Base-by-base conservation (phyloP, 179 eudicot species). In the Beta lomatogona region DNA sequence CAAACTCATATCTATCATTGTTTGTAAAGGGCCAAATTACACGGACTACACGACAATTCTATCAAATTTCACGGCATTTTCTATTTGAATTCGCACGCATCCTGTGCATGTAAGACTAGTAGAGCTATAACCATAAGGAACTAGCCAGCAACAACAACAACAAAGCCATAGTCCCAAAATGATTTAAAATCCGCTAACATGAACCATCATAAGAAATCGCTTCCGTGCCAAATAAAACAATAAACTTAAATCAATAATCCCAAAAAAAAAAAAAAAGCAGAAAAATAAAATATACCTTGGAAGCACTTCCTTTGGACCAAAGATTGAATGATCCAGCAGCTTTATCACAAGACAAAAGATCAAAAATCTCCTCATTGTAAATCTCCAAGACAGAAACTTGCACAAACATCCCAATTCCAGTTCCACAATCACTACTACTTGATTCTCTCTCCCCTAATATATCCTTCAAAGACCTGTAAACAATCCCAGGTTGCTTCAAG, bases 361-460 rank as follows among this genome's bases (percentile, higher is more conserved):
- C 98, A 84, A 94, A 96, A 60, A 96, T 92, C 86, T 94, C 98
- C 78, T 96, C 99, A 87, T 96, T 96, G 71, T 96, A 94, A 44
- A 94, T 93, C 85, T 96, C 99, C 88, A 96, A 69, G 12, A 96
- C 99, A 65, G 88, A 84, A 36, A 96, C 99, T 53, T 92, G 97
- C 28, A 96, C 99, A 90, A 94, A 92, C 55, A 87, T 82, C 78
- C 90, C 90, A 52, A 85, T 44, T 9, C 85, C 87, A 48, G 41
- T 82, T 22, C 59, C 61, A 4, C 75, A 80, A 3, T 50, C 73
- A 15, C 66, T 57, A 15, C 60, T 63, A 60, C 58, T n/a, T n/a
- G n/a, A 41, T 9, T 53, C 90, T n/a, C 65, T 54, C 57, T 8
- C 81, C 83, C 94, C 94, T 85, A 96, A 84, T 76, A 94, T 96